Percentiles rank a stretch among this genome's conserved stretches.
Evolutionary conservation across 169 alveolate genomes (phyloP).

Genomic region (Plasmodium blacklocki): DNA sequence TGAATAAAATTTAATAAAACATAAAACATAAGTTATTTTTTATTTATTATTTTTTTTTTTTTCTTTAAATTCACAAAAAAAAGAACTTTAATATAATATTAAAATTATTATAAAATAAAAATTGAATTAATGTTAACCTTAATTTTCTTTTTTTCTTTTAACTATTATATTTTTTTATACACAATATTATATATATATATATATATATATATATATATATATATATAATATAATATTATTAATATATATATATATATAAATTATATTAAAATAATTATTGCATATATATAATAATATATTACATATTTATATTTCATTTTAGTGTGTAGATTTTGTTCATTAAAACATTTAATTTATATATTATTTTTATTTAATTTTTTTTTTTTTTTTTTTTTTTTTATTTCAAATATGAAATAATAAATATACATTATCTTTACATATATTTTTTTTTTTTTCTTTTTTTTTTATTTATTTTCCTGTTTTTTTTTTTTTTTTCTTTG

Average conservation of each 20-base stretch:
- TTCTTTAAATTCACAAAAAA: background rate
- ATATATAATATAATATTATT: too few species aligned
- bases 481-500: background rate
- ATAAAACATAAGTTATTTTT: background rate
- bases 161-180: too few species aligned
- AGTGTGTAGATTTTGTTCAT: conserved; percentile 7
- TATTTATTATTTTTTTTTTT: background rate
- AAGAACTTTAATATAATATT: background rate
- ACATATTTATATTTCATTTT: background rate
- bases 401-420: background rate
- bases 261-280: background rate
- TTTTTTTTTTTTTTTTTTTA: background rate
- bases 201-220: too few species aligned
- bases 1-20: background rate
- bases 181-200: too few species aligned
- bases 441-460: background rate
- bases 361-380: background rate
- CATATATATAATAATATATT: background rate
- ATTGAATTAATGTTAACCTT: conserved; percentile 1
- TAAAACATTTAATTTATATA: background rate
- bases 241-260: background rate
- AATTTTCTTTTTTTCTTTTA: background rate
- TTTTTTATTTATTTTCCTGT: background rate
- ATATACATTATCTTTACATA: background rate
- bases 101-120: background rate